Conservation (phyloP, 371 early-diverging fungal genomes). For the Mortierella sp. region DNA sequence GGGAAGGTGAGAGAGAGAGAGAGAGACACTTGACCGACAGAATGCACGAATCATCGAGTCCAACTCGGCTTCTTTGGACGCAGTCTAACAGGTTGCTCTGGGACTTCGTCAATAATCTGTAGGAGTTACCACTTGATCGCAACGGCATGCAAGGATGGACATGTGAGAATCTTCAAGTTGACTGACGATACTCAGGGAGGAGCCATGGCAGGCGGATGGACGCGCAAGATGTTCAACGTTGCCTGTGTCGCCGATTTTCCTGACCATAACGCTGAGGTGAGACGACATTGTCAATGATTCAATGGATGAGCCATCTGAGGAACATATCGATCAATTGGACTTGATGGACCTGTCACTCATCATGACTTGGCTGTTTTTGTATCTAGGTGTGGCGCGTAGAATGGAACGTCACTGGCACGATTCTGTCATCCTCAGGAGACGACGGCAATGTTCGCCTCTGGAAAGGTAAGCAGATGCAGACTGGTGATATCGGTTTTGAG, state of each 20-base stretch:
- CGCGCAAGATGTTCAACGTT: conserved; percentile 61
- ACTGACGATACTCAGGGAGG: conserved; percentile 59
- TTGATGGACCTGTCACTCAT: neutral
- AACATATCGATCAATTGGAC: too few species aligned
- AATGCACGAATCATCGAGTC: too few species aligned
- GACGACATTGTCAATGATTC: neutral
- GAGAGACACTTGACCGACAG: too few species aligned
- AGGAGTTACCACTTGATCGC: conserved; percentile 92
- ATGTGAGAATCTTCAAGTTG: conserved; percentile 88
- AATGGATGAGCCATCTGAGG: neutral
- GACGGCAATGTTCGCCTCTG: conserved; percentile 93
- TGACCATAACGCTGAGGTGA: conserved; percentile 77
- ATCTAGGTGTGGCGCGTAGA: conserved; percentile 86
- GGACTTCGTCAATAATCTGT: neutral
- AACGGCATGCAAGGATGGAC: conserved; percentile 88
- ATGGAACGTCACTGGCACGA: conserved; percentile 95
- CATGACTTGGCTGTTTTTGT: neutral
- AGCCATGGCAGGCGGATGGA: conserved; percentile 40
- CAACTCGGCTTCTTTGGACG: too few species aligned
- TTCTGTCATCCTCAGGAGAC: conserved; percentile 89
- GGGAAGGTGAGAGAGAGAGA: conserved; percentile 66
- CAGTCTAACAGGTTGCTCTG: neutral
- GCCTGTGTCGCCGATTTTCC: conserved; percentile 69
- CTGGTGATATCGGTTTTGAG: too few species aligned
- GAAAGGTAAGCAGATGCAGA: conserved; percentile 61